Base-by-base conservation (phyloP, 768 basidiomycete species). In the Boletus sensibilis region DNA sequence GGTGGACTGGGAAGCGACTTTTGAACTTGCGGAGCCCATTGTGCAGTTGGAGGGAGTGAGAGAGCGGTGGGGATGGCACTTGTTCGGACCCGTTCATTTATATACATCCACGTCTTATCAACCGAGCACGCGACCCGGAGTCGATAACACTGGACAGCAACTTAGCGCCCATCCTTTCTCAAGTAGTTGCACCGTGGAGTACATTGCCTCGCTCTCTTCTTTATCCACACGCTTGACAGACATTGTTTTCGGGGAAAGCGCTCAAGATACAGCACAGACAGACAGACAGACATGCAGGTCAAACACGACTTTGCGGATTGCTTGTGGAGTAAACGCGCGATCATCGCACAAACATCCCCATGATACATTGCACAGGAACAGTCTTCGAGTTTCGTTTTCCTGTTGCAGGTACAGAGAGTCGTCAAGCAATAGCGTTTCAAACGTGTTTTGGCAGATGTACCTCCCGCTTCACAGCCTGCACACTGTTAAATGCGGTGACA, bases 401-500 rank as follows among this genome's bases (percentile, higher is more conserved):
- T 14, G 38, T 56, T n/a, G 20, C 47, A 37, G 29, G 27, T 39
- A n/a, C 35, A 34, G 34, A 48, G 37, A 33, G 29, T n/a, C 35
- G 9, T 35, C 37, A 20, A 43, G 39, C n/a, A 63, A 23, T n/a
- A 12, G 41, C 20, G 18, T 34, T 45, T 48, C 31, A 46, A 55
- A 39, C 37, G 38, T 47, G 61, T 31, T 21, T 41, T 29, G 47
- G 55, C 13, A 49, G 21, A 39, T 33, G 20, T 11, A 16, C 33
- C 18, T 33, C n/a, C 21, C 6, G 7, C 21, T 45, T 67, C 44
- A 73, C 43, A 74, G 41, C 23, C 6, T 56, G 53, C 74, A 75
- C 12, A 74, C 59, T 12, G 74, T 72, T 16, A 76, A 46, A 52
- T 74, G 71, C 3, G 75, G 68, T 7, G 75, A 64, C 35, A 69